These are phyloP conservation scores for Coprinellus micaceus DNA, from an alignment of 768 basidiomycete species.

Conservation along the genomic window DNA sequence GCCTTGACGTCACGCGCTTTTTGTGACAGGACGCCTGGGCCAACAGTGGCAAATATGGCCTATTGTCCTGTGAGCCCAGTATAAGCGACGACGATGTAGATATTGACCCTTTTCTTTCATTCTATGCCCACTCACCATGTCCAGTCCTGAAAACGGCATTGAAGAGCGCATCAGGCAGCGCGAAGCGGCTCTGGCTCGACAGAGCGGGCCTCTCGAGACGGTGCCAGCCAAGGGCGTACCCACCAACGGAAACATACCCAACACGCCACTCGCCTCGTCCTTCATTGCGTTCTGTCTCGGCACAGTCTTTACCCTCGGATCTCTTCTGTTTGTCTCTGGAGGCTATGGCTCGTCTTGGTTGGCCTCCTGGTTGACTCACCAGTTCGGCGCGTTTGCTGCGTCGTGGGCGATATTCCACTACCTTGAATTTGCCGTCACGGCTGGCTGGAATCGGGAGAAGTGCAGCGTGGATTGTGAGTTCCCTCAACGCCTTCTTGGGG, in stretches of 20 bases:
- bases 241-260: constrained; percentile 67
- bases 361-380: constrained; percentile 69
- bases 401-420: constrained; percentile 89
- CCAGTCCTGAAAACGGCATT: constrained; percentile 28
- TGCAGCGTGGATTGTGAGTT: constrained; percentile 88
- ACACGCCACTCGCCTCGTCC: constrained; percentile 79
- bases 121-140: constrained; percentile 25
- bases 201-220: constrained; percentile 47
- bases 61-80: not conserved
- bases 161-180: constrained; percentile 46
- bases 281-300: constrained; percentile 86
- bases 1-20: not conserved
- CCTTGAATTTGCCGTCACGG: constrained; percentile 92
- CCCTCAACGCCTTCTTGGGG: not conserved
- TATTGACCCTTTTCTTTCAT: constrained; percentile 10
- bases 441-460: constrained; percentile 92
- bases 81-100: constrained; percentile 2
- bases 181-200: constrained; percentile 14
- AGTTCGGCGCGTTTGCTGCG: constrained; percentile 79
- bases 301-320: constrained; percentile 57
- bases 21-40: not conserved
- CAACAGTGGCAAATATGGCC: constrained; percentile 3
- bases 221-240: constrained; percentile 35
- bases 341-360: constrained; percentile 56
- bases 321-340: constrained; percentile 45